Evolutionary conservation across 345 rosid genomes (phyloP).

Genomic region (Crucihimalaya himalaica): DNA sequence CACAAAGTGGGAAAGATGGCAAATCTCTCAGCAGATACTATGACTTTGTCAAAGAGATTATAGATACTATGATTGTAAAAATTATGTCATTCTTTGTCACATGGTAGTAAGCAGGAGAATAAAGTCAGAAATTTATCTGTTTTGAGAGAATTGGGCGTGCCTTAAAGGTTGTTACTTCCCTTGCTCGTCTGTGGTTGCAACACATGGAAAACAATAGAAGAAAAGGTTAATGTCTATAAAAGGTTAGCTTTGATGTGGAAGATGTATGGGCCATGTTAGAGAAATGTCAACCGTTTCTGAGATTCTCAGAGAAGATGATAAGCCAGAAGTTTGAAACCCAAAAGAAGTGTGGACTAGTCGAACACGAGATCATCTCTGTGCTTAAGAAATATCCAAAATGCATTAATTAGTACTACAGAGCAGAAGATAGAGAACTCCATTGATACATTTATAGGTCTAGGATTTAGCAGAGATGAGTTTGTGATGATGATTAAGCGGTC

Average conservation of each 20-base stretch:
- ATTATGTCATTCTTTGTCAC: not conserved
- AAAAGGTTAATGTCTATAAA: not conserved
- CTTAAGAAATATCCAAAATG: not conserved
- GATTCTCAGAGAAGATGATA: constrained; percentile 12
- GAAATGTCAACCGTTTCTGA: constrained; percentile 12
- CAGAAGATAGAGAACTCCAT: no score
- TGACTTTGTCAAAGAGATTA: constrained; percentile 13
- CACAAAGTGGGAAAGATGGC: not conserved
- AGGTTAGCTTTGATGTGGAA: constrained; percentile 31
- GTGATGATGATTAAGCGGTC: no score
- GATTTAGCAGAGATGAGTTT: no score
- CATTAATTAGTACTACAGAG: not conserved
- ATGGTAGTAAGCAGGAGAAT: not conserved
- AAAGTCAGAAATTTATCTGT: not conserved
- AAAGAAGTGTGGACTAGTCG: not conserved
- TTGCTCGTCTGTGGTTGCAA: not conserved
- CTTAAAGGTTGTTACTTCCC: not conserved
- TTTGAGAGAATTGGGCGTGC: constrained; percentile 28
- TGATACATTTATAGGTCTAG: no score
- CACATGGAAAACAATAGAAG: constrained; percentile 2
- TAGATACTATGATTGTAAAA: not conserved
- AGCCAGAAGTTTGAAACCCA: not conserved
- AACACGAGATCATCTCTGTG: not conserved
- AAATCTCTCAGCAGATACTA: not conserved
- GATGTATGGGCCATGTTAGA: constrained; percentile 29